Conservation (phyloP, 345 rosid species). For the Bruguiera gymnorhiza region DNA sequence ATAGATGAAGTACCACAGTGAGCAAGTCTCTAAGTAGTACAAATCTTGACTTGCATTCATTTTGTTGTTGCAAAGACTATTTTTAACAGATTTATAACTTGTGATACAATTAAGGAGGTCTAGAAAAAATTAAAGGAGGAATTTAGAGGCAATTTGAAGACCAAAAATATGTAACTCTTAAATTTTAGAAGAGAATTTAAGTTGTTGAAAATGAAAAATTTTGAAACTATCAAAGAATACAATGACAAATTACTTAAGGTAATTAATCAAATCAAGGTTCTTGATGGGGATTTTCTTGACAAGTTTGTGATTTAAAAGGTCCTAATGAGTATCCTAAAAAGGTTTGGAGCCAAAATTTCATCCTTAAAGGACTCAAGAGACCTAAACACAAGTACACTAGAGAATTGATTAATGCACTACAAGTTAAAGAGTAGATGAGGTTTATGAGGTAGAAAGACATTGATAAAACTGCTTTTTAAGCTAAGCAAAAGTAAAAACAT, state of each 20-base stretch:
- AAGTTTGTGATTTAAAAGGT: not conserved
- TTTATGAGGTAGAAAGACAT: not conserved
- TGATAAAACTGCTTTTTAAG: not conserved
- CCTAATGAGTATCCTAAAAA: not conserved
- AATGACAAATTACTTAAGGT: not conserved
- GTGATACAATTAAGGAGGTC: not conserved
- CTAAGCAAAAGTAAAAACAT: not conserved
- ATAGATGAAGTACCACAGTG: not conserved
- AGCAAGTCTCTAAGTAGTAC: not conserved
- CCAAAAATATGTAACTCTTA: not conserved
- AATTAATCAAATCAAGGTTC: not conserved
- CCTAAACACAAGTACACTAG: not conserved
- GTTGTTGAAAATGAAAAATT: not conserved
- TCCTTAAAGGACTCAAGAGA: not conserved
- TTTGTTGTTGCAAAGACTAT: not conserved
- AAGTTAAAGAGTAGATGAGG: not conserved
- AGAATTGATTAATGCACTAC: not conserved
- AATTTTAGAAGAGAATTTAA: not conserved
- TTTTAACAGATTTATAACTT: not conserved
- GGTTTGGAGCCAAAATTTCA: not conserved
- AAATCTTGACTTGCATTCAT: not conserved
- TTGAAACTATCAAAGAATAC: not conserved
- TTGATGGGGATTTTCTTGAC: not conserved
- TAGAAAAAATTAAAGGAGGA: not conserved
- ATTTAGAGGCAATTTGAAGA: not conserved